Evolutionary conservation across 2,329 filamentous ascomycete genomes (phyloP).

Genomic region (Pseudocercospora eumusae): DNA sequence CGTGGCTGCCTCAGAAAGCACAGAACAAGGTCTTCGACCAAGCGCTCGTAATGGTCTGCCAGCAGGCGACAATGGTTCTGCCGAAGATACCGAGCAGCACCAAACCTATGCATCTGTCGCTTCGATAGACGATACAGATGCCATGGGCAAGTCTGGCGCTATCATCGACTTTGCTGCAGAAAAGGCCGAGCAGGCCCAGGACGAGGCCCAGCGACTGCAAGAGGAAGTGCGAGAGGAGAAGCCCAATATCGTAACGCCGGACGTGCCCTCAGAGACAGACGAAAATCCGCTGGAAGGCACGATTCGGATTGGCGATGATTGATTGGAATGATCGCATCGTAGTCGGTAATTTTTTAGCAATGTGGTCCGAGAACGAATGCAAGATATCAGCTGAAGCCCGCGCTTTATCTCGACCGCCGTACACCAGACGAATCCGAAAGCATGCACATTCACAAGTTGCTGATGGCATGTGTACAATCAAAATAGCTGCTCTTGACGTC

Average conservation of each 20-base stretch:
- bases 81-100: neutral
- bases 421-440: neutral
- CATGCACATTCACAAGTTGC: neutral
- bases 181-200: conserved; percentile 26
- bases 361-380: neutral
- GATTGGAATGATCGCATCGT: neutral
- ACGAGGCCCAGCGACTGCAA: conserved; percentile 24
- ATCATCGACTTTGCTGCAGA: conserved; percentile 32
- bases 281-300: conserved; percentile 8
- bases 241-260: neutral
- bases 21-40: conserved; percentile 12
- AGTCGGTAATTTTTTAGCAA: neutral
- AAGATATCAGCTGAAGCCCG: neutral
- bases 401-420: neutral
- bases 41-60: conserved; percentile 14
- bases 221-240: conserved; percentile 2
- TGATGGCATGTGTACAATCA: neutral
- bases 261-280: neutral
- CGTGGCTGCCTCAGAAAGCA: conserved; percentile 4
- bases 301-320: conserved; percentile 6
- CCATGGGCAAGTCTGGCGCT: conserved; percentile 35
- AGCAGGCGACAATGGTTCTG: conserved; percentile 7
- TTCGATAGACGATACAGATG: conserved; percentile 30
- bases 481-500: neutral
- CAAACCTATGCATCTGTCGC: conserved; percentile 17